Evolutionary conservation across 805 yeast genomes (phyloP), one percentile per base, ranked within the genome.

Genomic region (Schwanniomyces yamadae): DNA sequence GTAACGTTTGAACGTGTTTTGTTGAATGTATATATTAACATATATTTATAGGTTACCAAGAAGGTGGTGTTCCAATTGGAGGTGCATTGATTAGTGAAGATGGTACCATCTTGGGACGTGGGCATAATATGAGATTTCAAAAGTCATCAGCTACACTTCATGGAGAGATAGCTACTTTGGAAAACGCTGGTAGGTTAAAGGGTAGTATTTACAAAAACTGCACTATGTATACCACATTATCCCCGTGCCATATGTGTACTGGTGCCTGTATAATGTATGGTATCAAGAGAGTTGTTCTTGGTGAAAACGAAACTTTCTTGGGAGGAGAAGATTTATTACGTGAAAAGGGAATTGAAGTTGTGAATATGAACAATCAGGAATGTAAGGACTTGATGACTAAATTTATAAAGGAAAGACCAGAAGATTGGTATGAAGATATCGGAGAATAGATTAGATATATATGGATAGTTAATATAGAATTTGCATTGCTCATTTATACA

Each of bases 221-320:
- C 49, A 93, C 98, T 15, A 75, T 88, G 76, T 91, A 89, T 64
- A 89, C 97, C 20, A 85, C 96, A 0, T 67, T 91, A 46, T 85
- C 95, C 6, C 97, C 98, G 3, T 91, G 98, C 59, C 75, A 81
- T 48, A 91, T 91, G 97, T 91, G 98, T 59, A 78, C 93, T 4
- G 98, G 98, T 14, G 95, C 97, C 5, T 84, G 91, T 45, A 53
- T 91, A 34, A 69, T 91, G 72, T 91, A 89, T 63, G 96, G 95
- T 26, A 75, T 91, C 48, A 81, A 82, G 51, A 73, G 97, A 45
- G 83, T 87, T 27, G 97, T 91, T 0, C 51, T 89, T 59, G 96
- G 96, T 20, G 99, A 91, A 57, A 89, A 89, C 61, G 76, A 64
- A 37, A 91, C 83, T 20, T 91, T 84, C 49, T 48, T 72, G 22